Evolutionary conservation across 768 basidiomycete species (phyloP).

Genomic region (Xerocomus brunneocitrinus): DNA sequence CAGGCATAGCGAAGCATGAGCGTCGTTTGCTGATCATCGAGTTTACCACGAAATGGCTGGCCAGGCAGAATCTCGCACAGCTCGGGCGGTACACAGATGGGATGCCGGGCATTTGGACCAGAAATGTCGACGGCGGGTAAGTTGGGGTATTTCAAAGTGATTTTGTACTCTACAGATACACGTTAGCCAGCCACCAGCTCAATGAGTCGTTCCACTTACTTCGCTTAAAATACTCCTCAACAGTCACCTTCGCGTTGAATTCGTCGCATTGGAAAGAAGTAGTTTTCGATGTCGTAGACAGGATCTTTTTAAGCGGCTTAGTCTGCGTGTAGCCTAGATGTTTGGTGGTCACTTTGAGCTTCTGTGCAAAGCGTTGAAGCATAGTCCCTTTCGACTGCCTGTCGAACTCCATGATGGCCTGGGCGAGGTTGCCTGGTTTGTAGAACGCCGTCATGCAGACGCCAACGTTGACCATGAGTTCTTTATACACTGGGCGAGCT

Average conservation of each 20-base stretch:
- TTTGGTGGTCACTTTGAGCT: constrained; percentile 51
- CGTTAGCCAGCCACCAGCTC: constrained; percentile 3
- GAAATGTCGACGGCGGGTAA: constrained; percentile 56
- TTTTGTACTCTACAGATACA: constrained; percentile 50
- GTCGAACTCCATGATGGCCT: constrained; percentile 49
- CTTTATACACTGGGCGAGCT: constrained; percentile 43
- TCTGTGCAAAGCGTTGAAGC: constrained; percentile 46
- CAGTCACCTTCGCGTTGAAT: constrained; percentile 46
- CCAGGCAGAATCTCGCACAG: constrained; percentile 61
- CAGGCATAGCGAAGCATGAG: constrained; percentile 71
- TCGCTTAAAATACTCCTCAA: constrained; percentile 58
- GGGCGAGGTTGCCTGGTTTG: constrained; percentile 57
- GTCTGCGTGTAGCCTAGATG: constrained; percentile 52
- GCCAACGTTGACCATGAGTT: constrained; percentile 52
- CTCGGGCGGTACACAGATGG: constrained; percentile 59
- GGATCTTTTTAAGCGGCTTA: constrained; percentile 44
- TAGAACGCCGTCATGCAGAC: constrained; percentile 53
- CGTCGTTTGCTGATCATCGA: constrained; percentile 56
- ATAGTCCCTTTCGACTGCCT: constrained; percentile 38
- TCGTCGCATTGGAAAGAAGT: constrained; percentile 58
- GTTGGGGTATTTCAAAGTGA: constrained; percentile 44
- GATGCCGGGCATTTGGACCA: constrained; percentile 26
- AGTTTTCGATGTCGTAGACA: constrained; percentile 37
- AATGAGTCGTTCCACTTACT: constrained; percentile 39
- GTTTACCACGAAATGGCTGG: constrained; percentile 56